Percentiles rank a stretch among this genome's conserved stretches.
These are phyloP conservation scores for Chiua sp. DNA, from an alignment of 1,284 basidiomycete genomes.

Conservation along the genomic window DNA sequence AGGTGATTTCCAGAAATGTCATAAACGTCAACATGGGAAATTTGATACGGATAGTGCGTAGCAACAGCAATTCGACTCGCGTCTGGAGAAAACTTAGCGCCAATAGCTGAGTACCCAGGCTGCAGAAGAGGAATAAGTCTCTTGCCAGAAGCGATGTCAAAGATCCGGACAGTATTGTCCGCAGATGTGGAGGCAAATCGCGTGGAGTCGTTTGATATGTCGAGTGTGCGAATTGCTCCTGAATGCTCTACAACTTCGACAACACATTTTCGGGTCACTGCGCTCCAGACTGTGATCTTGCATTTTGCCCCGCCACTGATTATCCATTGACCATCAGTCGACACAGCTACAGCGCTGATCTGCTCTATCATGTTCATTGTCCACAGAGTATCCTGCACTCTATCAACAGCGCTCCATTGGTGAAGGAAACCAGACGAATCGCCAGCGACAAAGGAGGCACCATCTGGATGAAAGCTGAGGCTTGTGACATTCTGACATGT, in stretches of 20 bases:
- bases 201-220: constrained; percentile 6
- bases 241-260: neutral
- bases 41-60: too few relatives aligned
- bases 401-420: neutral
- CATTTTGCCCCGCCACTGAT: neutral
- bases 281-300: neutral
- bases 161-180: constrained; percentile 7
- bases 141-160: constrained; percentile 7
- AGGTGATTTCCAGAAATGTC: too few relatives aligned
- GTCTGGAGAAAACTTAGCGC: constrained; percentile 16
- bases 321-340: constrained; percentile 1
- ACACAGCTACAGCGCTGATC: neutral
- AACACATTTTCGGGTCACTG: neutral
- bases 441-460: neutral
- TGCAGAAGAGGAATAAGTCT: constrained; percentile 7
- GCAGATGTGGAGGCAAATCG: constrained; percentile 9
- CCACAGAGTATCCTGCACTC: neutral
- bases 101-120: neutral
- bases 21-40: too few relatives aligned
- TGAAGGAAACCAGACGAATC: neutral
- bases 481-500: neutral
- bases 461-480: neutral
- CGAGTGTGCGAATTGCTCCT: neutral
- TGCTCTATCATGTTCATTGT: neutral
- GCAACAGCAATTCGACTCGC: constrained; percentile 7